Evolutionary conservation across 2,329 filamentous ascomycete genomes (phyloP).

Genomic region (Verticillium zaregamsianum): DNA sequence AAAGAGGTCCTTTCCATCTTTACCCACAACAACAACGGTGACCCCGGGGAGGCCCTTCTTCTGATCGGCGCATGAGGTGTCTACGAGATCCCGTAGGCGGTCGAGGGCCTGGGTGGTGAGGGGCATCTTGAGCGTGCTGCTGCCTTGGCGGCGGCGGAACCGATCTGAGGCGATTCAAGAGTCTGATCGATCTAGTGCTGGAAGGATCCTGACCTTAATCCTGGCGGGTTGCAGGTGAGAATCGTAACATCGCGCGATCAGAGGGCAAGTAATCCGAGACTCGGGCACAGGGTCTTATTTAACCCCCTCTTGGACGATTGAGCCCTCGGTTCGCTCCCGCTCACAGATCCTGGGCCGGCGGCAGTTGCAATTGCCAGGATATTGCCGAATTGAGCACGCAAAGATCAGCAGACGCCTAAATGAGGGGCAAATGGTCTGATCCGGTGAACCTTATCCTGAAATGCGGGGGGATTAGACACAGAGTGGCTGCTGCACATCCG

Average conservation of each 20-base stretch:
- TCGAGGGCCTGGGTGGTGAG: constrained; percentile 5
- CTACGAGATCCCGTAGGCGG: constrained; percentile 22
- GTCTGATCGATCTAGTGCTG: not conserved
- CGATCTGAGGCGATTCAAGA: not conserved
- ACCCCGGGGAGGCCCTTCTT: not conserved
- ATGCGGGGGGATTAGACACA: not conserved
- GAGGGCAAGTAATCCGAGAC: too few relatives aligned
- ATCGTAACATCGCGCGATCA: too few relatives aligned
- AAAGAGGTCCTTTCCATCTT: not conserved
- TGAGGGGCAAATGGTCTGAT: not conserved
- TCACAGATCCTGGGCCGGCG: not conserved
- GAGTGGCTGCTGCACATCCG: not conserved
- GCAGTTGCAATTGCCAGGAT: not conserved
- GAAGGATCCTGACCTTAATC: too few relatives aligned
- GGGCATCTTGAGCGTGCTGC: constrained; percentile 1
- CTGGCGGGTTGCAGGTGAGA: too few relatives aligned
- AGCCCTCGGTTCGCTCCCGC: too few relatives aligned
- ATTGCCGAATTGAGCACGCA: not conserved
- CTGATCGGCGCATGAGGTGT: constrained; percentile 21
- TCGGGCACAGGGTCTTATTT: too few relatives aligned
- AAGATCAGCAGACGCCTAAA: not conserved
- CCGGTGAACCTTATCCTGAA: not conserved
- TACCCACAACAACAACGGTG: not conserved
- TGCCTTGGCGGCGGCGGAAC: not conserved
- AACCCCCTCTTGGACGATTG: too few relatives aligned